A percentile compares a stretch with the other conserved stretches of the same genome.
Conservation (phyloP, 202 grass and related monocot species). For the Setaria italica region DNA sequence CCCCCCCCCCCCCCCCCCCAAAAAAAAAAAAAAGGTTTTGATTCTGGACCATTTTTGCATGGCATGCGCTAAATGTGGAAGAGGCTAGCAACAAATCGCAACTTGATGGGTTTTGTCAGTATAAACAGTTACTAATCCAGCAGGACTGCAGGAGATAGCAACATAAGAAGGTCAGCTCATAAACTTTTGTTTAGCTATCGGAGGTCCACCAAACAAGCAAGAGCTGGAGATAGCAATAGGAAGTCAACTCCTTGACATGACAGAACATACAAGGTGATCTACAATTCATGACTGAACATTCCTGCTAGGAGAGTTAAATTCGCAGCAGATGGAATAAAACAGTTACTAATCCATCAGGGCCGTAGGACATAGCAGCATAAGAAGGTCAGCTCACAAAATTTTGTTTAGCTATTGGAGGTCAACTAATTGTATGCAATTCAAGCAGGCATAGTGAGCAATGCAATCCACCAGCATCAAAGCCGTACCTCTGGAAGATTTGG, state of each 20-base stretch:
- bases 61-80: no score
- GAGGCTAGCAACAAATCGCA: no score
- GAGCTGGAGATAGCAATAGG: no score
- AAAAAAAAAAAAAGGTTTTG: no score
- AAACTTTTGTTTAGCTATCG: no score
- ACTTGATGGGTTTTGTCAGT: no score
- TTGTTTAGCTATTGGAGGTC: neutral
- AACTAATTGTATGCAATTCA: neutral
- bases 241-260: neutral
- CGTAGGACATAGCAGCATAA: neutral
- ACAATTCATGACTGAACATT: neutral
- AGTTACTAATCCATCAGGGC: neutral
- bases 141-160: no score
- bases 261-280: neutral
- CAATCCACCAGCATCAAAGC: neutral
- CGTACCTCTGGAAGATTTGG: constrained; percentile 19
- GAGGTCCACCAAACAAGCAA: neutral
- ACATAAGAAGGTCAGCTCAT: neutral
- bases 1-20: no score
- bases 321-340: neutral
- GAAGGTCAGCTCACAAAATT: neutral
- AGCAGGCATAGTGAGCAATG: neutral
- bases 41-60: no score
- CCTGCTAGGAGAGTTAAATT: neutral
- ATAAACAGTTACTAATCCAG: no score